Base-by-base conservation (phyloP, 1,139 yeast species). In the Suhomyces coccinellae region DNA sequence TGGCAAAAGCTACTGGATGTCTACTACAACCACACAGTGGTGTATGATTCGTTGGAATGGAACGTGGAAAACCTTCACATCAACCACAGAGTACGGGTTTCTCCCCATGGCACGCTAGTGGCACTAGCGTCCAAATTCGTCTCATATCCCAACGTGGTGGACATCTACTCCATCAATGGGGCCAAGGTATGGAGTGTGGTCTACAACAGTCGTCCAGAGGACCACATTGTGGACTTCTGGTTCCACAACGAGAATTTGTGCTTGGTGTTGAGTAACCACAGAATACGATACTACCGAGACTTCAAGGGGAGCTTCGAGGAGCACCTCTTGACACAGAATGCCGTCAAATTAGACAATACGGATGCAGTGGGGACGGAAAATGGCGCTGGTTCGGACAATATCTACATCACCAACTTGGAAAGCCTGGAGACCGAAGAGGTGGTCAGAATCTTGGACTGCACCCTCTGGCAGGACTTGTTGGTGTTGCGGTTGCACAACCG, bases 1-100 rank as follows among this genome's bases (percentile, higher is more conserved):
- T 84, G 90, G 90, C 88, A 83, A 60, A 70, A 77, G 53, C 69
- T 84, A 28, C 79, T 74, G 43, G 80, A 82, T 58, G 85, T 81
- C 4, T 83, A 75, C 57, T 85, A 85, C 54, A 68, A 82, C 46
- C 68, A 73, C 22, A 63, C 77, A 27, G 65, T 74, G 7, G 70
- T 80, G 44, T 78, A 75, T 52, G 71, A 69, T 3, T 51, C 61
- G 1, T 54, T 72, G 50, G 54, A 55, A 44, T 73, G 78, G 78
- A 49, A 68, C 20, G 53, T 71, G 31, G 67, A 66, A 12, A 65
- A 62, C 47, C 54, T 71, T 11, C 56, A 61, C 45, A 50, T 62
- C 34, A 65, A 68, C 47, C 62, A 61, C 49, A 55, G 52, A 30
- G 63, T 69, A 3, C 55, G 58, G 12, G 47, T 70, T 6, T 66